Conservation (phyloP, 2,329 filamentous ascomycete species). For the Epichloe amarillans region DNA sequence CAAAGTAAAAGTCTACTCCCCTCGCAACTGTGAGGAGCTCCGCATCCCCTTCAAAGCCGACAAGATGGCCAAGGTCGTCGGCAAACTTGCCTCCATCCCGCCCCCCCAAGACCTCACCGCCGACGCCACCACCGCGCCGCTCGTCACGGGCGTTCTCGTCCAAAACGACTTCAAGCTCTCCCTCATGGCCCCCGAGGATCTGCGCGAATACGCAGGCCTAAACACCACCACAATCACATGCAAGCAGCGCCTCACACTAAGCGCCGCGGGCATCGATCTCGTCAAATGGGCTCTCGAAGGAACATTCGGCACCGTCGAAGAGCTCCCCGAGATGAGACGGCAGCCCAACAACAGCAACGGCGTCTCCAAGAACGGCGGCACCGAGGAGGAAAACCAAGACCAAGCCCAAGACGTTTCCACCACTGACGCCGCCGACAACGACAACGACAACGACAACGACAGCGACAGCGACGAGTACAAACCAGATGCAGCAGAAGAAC, state of each 20-base stretch:
- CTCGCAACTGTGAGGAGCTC: constrained; percentile 88
- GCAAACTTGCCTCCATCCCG: constrained; percentile 72
- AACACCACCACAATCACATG: constrained; percentile 91
- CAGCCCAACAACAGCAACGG: constrained; percentile 14
- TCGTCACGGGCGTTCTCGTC: constrained; percentile 83
- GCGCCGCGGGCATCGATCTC: constrained; percentile 76
- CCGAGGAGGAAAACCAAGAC: constrained; percentile 23
- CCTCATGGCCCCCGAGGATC: constrained; percentile 90
- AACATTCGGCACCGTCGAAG: constrained; percentile 79
- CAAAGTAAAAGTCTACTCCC: constrained; percentile 85
- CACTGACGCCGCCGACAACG: background rate
- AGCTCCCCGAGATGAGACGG: constrained; percentile 41
- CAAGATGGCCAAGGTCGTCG: constrained; percentile 92
- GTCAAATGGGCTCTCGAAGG: constrained; percentile 91
- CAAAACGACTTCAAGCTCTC: constrained; percentile 97
- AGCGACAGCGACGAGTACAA: constrained; percentile 18
- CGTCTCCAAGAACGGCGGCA: constrained; percentile 19
- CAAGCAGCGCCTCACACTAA: constrained; percentile 78
- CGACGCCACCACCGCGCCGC: constrained; percentile 23
- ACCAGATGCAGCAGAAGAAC: constrained; percentile 10
- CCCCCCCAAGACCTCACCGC: constrained; percentile 45
- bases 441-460: constrained; percentile 17
- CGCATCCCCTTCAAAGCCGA: constrained; percentile 91
- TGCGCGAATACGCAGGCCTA: constrained; percentile 91
- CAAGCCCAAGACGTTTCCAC: background rate